phyloP scores from a whole-genome alignment of 148 eudicot species.

The Vaccinium darrowii region DNA sequence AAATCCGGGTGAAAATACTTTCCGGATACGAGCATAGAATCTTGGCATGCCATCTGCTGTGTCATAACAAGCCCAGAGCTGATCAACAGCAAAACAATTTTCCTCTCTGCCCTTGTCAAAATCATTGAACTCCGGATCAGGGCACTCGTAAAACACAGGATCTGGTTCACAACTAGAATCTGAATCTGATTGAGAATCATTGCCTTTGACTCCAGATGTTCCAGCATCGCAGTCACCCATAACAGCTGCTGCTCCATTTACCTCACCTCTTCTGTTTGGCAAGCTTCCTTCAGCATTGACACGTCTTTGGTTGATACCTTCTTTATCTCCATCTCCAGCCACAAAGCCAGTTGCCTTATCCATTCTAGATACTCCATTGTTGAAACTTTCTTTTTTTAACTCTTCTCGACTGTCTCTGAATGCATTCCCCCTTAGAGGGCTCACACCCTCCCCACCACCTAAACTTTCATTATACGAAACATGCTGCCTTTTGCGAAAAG shows the following conservation, averaged over 20 bases:
- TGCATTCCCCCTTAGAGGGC: conserved; percentile 15
- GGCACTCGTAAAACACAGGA: conserved; percentile 22
- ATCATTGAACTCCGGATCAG: conserved; percentile 46
- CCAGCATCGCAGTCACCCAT: background rate
- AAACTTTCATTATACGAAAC: conserved; percentile 32
- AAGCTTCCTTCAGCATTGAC: background rate
- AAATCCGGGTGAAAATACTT: conserved; percentile 26
- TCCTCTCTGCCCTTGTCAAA: conserved; percentile 38
- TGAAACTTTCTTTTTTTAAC: conserved; percentile 5
- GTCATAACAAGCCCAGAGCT: conserved; percentile 49
- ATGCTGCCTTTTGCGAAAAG: conserved; percentile 30
- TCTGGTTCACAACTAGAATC: conserved; percentile 9
- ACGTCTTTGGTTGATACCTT: conserved; percentile 1
- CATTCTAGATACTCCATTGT: background rate
- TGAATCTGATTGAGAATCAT: conserved; percentile 17
- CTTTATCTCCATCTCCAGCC: conserved; percentile 12
- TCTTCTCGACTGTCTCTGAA: conserved; percentile 5
- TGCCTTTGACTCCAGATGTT: conserved; percentile 10
- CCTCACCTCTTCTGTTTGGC: background rate
- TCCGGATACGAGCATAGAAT: conserved; percentile 44
- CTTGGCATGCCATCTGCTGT: conserved; percentile 52
- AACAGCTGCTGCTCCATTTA: background rate
- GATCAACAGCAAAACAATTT: conserved; percentile 30
- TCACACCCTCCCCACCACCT: conserved; percentile 9
- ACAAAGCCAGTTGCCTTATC: conserved; percentile 9